These are phyloP conservation scores for Hibiscus trionum DNA, from an alignment of 345 rosid species.

Conservation along the genomic window DNA sequence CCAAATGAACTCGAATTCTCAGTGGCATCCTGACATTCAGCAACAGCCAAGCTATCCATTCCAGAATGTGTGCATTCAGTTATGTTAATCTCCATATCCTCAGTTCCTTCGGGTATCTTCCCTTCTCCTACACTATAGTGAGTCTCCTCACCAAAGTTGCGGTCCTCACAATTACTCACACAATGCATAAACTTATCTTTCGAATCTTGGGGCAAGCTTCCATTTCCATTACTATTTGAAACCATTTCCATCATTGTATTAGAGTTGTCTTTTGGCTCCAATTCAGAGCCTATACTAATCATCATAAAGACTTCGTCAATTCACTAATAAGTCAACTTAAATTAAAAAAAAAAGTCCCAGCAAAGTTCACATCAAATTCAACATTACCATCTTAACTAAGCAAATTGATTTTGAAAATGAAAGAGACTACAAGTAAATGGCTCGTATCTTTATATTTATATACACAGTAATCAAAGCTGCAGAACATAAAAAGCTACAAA, in stretches of 20 bases:
- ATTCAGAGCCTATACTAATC: conserved; percentile 30
- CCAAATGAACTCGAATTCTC: conserved; percentile 81
- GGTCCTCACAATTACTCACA: conserved; percentile 13
- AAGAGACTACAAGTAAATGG: background rate
- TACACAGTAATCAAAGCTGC: background rate
- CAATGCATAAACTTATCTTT: conserved; percentile 19
- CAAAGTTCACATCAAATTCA: background rate
- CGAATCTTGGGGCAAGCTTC: conserved; percentile 13
- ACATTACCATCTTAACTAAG: background rate
- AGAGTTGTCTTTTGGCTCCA: conserved; percentile 30
- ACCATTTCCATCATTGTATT: conserved; percentile 16
- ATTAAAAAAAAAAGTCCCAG: background rate
- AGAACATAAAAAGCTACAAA: background rate
- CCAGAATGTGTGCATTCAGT: conserved; percentile 19
- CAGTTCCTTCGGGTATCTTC: conserved; percentile 4
- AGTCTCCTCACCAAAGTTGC: conserved; percentile 14
- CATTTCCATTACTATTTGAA: conserved; percentile 21
- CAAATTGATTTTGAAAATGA: background rate
- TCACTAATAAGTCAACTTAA: background rate
- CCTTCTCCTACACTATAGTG: conserved; percentile 10
- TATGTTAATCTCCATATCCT: conserved; percentile 48
- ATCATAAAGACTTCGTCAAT: background rate
- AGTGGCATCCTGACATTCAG: conserved; percentile 35
- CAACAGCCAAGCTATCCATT: conserved; percentile 13
- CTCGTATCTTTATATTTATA: no score